Evolutionary conservation across 345 rosid genomes (phyloP).

Genomic region (Gynandropsis gynandra): DNA sequence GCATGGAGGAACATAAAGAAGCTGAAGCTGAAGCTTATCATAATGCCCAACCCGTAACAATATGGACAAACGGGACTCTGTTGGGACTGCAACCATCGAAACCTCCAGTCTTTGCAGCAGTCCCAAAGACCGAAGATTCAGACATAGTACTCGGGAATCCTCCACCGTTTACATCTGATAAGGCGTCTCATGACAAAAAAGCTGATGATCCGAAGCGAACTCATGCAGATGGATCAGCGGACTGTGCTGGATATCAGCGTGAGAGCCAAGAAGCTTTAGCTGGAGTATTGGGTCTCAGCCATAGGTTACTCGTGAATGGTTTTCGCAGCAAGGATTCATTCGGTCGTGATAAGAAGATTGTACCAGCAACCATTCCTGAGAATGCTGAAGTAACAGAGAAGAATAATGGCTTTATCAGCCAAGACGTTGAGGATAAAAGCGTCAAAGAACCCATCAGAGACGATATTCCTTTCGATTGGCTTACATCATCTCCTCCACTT

Average conservation of each 20-base stretch:
- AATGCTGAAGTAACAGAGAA: conserved; percentile 23
- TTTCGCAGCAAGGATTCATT: conserved; percentile 41
- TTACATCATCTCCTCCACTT: conserved; percentile 79
- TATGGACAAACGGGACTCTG: conserved; percentile 85
- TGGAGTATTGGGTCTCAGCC: conserved; percentile 44
- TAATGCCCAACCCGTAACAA: conserved; percentile 29
- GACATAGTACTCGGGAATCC: background rate
- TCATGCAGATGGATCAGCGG: too few species aligned
- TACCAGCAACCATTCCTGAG: conserved; percentile 25
- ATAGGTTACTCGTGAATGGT: conserved; percentile 50
- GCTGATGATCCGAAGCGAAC: too few species aligned
- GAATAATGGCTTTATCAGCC: too few species aligned
- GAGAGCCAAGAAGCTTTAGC: conserved; percentile 35
- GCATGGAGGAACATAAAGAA: conserved; percentile 9
- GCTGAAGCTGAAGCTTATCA: conserved; percentile 29
- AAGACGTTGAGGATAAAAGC: background rate
- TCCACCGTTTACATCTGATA: too few species aligned
- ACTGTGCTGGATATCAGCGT: too few species aligned
- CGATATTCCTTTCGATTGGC: conserved; percentile 37
- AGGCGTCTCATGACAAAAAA: too few species aligned
- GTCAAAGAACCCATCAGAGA: conserved; percentile 24
- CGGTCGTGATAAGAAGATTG: conserved; percentile 31
- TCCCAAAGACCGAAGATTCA: conserved; percentile 23
- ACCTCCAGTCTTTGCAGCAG: conserved; percentile 68
- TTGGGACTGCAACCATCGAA: conserved; percentile 79